Evolutionary conservation across 2,329 filamentous ascomycete species (phyloP).

Genomic region (Hymenoscyphus albidus): DNA sequence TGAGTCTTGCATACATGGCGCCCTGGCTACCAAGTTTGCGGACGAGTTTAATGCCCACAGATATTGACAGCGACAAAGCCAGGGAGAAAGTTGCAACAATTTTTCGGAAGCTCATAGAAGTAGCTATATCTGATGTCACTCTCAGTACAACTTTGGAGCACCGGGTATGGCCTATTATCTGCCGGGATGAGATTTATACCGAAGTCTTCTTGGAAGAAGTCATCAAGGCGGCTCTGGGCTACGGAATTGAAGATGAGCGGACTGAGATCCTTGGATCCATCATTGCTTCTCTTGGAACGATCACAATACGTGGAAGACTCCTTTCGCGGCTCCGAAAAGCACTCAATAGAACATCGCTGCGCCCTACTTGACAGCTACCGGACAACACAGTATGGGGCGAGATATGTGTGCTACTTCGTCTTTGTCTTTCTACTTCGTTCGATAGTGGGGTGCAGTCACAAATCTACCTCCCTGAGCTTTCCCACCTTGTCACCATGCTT

Average conservation of each 20-base stretch:
- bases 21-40: constrained; percentile 63
- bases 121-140: constrained; percentile 57
- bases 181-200: constrained; percentile 60
- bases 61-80: constrained; percentile 61
- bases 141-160: constrained; percentile 60
- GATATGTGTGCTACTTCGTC: constrained; percentile 62
- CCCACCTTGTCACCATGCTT: constrained; percentile 68
- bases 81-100: constrained; percentile 61
- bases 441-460: constrained; percentile 65
- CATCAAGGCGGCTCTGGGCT: constrained; percentile 58
- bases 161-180: constrained; percentile 61
- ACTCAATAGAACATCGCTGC: constrained; percentile 61
- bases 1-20: constrained; percentile 66
- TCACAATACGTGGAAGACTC: constrained; percentile 62
- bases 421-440: constrained; percentile 64
- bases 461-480: constrained; percentile 64
- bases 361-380: constrained; percentile 61
- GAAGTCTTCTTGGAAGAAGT: constrained; percentile 67
- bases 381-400: constrained; percentile 69
- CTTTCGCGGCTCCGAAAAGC: constrained; percentile 63
- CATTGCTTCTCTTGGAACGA: constrained; percentile 58
- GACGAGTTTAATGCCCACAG: constrained; percentile 54
- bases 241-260: constrained; percentile 55
- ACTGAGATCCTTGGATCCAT: constrained; percentile 60
- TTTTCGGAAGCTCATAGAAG: constrained; percentile 63